Conservation (phyloP, 805 yeast species). For the Wickerhamomyces bisporus region DNA sequence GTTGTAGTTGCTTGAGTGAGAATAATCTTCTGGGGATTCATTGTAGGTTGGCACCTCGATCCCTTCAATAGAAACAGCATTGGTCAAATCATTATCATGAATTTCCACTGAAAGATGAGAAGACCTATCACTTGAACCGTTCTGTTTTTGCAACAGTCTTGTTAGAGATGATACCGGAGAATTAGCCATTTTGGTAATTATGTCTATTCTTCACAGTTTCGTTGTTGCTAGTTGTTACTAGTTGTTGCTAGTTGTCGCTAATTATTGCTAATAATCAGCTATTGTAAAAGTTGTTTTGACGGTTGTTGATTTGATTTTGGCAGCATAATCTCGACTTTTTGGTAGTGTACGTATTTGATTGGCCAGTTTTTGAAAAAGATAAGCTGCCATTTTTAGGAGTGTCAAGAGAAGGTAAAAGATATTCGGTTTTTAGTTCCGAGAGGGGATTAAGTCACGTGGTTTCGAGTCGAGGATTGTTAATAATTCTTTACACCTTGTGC, state of each 20-base stretch:
- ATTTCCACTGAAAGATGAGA: constrained; percentile 2
- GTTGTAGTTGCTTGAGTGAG: constrained; percentile 8
- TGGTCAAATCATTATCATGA: constrained; percentile 16
- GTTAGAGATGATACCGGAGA: constrained; percentile 25
- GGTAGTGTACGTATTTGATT: background rate
- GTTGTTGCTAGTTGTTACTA: no score
- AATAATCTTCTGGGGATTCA: constrained; percentile 5
- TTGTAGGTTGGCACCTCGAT: constrained; percentile 19
- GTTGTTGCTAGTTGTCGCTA: no score
- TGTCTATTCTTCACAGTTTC: no score
- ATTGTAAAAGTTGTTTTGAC: no score
- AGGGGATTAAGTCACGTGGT: background rate
- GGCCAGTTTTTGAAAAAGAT: background rate
- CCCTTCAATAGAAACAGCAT: constrained; percentile 26
- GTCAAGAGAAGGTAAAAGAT: no score
- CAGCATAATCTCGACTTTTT: background rate
- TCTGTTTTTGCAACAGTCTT: constrained; percentile 23
- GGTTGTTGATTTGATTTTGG: background rate
- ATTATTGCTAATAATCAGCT: no score
- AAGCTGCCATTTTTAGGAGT: background rate
- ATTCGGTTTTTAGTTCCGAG: no score
- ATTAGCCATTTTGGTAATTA: constrained; percentile 10
- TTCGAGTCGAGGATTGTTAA: no score
- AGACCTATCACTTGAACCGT: constrained; percentile 7
- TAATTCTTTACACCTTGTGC: no score